phyloP scores from a whole-genome alignment of 2,329 filamentous ascomycete species.

The Penicillium sp. region DNA sequence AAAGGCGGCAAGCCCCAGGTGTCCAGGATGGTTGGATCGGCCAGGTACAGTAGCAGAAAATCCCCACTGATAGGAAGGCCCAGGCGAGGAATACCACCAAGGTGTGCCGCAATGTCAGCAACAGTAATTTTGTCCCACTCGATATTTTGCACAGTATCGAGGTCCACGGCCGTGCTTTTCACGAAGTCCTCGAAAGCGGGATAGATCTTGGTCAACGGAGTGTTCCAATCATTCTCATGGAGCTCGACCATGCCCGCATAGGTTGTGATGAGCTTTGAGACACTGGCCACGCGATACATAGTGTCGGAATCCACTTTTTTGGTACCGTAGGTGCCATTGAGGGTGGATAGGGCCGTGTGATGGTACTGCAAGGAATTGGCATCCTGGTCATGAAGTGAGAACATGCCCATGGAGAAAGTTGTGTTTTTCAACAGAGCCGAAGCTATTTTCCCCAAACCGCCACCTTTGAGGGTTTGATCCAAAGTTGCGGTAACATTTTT shows the following conservation, averaged over 20 bases:
- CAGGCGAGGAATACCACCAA: slow-evolving; percentile 45
- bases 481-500: slow-evolving; percentile 34
- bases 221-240: slow-evolving; percentile 43
- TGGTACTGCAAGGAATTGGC: slow-evolving; percentile 41
- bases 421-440: slow-evolving; percentile 26
- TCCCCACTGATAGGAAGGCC: slow-evolving; percentile 31
- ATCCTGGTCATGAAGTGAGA: slow-evolving; percentile 42
- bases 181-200: slow-evolving; percentile 41
- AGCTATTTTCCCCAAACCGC: slow-evolving; percentile 1
- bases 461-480: slow-evolving; percentile 18
- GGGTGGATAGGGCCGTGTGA: slow-evolving; percentile 28
- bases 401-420: slow-evolving; percentile 48
- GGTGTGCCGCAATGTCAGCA: slow-evolving; percentile 50
- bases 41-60: neutral
- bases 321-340: slow-evolving; percentile 35
- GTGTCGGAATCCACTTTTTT: slow-evolving; percentile 46
- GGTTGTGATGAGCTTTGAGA: slow-evolving; percentile 46
- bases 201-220: slow-evolving; percentile 52
- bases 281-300: slow-evolving; percentile 50
- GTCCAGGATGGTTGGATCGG: slow-evolving; percentile 6
- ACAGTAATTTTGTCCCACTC: slow-evolving; percentile 56
- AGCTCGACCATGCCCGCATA: slow-evolving; percentile 43
- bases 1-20: slow-evolving; percentile 39
- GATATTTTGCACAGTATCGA: slow-evolving; percentile 24
- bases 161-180: slow-evolving; percentile 8